A percentile compares a stretch with the other conserved stretches of the same genome.
Evolutionary conservation across 257 asterid species (phyloP).

Genomic region (Primulina huaijiensis): DNA sequence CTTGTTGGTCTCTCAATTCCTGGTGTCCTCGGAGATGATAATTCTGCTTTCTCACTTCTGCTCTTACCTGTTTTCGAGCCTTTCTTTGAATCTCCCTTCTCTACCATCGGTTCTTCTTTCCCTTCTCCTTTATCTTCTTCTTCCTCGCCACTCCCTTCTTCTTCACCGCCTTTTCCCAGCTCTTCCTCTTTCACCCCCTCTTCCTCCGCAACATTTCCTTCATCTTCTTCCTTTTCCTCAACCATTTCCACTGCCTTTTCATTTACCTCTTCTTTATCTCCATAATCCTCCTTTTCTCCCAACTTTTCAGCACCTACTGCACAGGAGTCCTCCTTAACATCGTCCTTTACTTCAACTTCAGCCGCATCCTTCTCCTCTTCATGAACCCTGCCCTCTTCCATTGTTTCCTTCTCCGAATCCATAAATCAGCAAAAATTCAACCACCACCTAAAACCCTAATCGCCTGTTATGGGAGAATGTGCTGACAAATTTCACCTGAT

Average conservation of each 20-base stretch:
- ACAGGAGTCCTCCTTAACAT: conserved; percentile 23
- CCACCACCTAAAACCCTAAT: conserved; percentile 24
- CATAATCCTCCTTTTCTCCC: conserved; percentile 13
- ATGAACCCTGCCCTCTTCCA: conserved; percentile 37
- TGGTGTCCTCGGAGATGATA: conserved; percentile 42
- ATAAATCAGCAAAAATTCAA: conserved; percentile 27
- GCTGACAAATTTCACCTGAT: not conserved
- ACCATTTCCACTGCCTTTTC: conserved; percentile 1
- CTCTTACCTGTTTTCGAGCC: conserved; percentile 28
- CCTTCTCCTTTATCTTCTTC: conserved; percentile 21
- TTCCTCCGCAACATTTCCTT: not conserved
- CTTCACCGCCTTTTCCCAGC: conserved; percentile 21
- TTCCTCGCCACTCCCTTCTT: conserved; percentile 17
- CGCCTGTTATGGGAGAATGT: not conserved
- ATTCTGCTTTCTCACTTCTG: conserved; percentile 26
- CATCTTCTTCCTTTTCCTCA: conserved; percentile 3
- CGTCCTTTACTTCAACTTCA: conserved; percentile 27
- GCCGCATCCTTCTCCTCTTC: conserved; percentile 21
- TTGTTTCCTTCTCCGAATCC: conserved; percentile 52
- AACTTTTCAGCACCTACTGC: conserved; percentile 5
- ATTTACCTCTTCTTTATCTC: conserved; percentile 7
- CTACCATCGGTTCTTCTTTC: conserved; percentile 23
- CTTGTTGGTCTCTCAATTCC: conserved; percentile 71
- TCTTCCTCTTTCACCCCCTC: conserved; percentile 16
- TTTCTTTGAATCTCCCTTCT: conserved; percentile 26